Evolutionary conservation across 177 flowering plant species (phyloP), one percentile per base, ranked within the genome.

Genomic region (Vitis hybrid): DNA sequence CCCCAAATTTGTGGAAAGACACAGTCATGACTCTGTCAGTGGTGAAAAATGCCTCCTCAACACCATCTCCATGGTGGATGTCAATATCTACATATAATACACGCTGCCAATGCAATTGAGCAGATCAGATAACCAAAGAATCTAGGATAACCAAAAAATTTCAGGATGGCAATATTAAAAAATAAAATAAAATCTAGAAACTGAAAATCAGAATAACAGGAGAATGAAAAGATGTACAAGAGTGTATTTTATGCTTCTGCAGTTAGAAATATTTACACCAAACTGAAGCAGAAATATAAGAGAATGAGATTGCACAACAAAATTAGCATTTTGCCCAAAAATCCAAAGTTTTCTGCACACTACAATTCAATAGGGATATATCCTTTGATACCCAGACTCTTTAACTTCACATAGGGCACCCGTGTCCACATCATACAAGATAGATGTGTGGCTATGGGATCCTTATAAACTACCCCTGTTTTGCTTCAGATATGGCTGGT

Each of bases 11-110:
- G 72, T 93, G 98, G 70, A 93, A 93, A 55, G 98, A 91, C 26
- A 91, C 97, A 4, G 97, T 91, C 98, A 93, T 93, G 19, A 93
- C 98, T 75, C 98, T 82, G 66, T 93, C 96, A 14, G 98, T 93
- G 21, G 90, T 87, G 81, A 75, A 93, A 76, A 93, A 93, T 57
- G 97, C 98, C 78, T 91, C 97, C 77, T 93, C 97, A 13, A 93
- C 98, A 51, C 97, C 97, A 79, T 93, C 98, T 76, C 98, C 97
- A 72, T 93, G 98, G 82, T 93, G 98, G 56, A 93, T 82, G 72
- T 93, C 97, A 74, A 93, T 93, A 75, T 91, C 97, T 5, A 93
- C 84, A 72, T 93, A 93, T 22, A 91, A 74, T 10, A 93, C 97
- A 70, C 97, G 92, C 98, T 93, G 93, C 87, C 64, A 77, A 50